Evolutionary conservation across 805 yeast genomes (phyloP).

Genomic region (Pichia scutulata): DNA sequence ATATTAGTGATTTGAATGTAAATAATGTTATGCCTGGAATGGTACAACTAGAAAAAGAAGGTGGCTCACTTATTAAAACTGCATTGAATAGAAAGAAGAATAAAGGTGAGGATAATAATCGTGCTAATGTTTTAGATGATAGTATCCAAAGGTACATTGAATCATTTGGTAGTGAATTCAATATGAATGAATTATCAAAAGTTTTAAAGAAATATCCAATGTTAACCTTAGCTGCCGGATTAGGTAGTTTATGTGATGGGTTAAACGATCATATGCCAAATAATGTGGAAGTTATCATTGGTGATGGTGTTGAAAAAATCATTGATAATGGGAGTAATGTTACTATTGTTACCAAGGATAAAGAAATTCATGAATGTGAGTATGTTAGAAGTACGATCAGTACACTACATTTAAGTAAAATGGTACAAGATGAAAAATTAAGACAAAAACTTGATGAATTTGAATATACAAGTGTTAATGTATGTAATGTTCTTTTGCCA

Average conservation of each 20-base stretch:
- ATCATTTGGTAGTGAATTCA: constrained; percentile 18
- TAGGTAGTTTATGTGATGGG: constrained; percentile 43
- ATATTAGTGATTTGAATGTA: constrained; percentile 57
- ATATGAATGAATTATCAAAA: constrained; percentile 30
- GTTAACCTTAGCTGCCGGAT: constrained; percentile 47
- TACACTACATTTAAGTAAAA: constrained; percentile 32
- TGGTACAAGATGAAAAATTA: constrained; percentile 20
- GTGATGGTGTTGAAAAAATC: constrained; percentile 20
- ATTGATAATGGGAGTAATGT: constrained; percentile 13
- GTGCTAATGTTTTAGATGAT: constrained; percentile 18
- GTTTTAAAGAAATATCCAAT: constrained; percentile 51
- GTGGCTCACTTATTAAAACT: constrained; percentile 52
- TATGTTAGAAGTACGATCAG: constrained; percentile 56
- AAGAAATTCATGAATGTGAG: constrained; percentile 30
- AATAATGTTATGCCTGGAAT: constrained; percentile 49
- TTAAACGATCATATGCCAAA: constrained; percentile 33
- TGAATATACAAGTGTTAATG: constrained; percentile 43
- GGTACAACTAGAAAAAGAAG: constrained; percentile 47
- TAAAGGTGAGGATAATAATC: constrained; percentile 12
- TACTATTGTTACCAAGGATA: constrained; percentile 12
- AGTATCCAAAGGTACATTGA: constrained; percentile 5
- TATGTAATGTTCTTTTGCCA: constrained; percentile 63
- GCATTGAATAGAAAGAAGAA: constrained; percentile 10
- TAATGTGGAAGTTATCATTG: constrained; percentile 35
- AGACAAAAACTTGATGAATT: constrained; percentile 15